Base-by-base conservation (phyloP, 2,329 filamentous ascomycete species). In the Parafenestella ontariensis region DNA sequence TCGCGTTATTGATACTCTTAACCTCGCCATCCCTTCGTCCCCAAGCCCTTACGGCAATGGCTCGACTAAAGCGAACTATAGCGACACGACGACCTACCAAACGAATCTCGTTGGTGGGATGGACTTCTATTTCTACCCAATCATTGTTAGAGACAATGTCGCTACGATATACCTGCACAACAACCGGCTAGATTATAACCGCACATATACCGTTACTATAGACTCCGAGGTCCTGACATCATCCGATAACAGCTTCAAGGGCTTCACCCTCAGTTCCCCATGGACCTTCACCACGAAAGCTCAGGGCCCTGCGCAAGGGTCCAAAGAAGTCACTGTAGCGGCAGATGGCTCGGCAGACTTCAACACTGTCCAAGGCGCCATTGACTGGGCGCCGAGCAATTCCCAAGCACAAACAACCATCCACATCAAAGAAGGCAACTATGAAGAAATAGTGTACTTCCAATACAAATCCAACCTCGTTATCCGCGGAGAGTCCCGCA, bases 371-470 rank as follows among this genome's bases (percentile, higher is more conserved):
- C 31, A 34, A 34, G 31, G 31, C 5, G 31, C 31, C 15, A 34
- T 34, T 5, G 31, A 34, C 31, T 34, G 31, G 31, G 31, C 31
- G 1, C 31, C 31, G 1, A 34, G 31, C 13, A 34, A 34, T 3
- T 34, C 31, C 5, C 4, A n/a, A 5, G 13, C 13, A 34, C 3
- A 34, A 34, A n/a, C 13, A 34, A 34, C 31, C 17, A 34, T 34
- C 10, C 31, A 34, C 31, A 34, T 34, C 15, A 34, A 34, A 17
- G 31, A n/a, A 6, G 31, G 57, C 1, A 42, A 49, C 42, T 60
- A 62, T 28, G 52, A 54, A 46, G 56, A 62, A 41, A 21, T 62
- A 3, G 13, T 59, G 28, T 59, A 44, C 29, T 37, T 53, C 29
- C 40, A 51, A 18, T 44, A 58, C 29, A 62, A 62, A 21, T 37